Conservation (phyloP, 2,329 filamentous ascomycete species). For the Pseudophaeomoniella oleicola region DNA sequence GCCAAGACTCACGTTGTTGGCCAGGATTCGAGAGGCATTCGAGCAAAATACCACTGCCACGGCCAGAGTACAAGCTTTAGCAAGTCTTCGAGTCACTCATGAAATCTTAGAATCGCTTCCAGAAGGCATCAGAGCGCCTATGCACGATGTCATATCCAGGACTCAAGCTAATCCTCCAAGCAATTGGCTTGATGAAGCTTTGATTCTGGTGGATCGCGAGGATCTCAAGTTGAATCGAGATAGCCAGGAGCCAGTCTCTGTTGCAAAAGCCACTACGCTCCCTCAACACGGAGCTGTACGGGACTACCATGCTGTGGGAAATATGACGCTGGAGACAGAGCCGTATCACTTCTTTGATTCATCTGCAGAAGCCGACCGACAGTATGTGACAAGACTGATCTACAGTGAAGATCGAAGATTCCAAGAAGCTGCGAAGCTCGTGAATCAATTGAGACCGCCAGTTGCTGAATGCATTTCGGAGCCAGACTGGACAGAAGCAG, state of each 20-base stretch:
- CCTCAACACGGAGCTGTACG: constrained; percentile 52
- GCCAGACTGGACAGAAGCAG: constrained; percentile 67
- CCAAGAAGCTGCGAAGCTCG: constrained; percentile 66
- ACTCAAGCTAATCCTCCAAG: constrained; percentile 73
- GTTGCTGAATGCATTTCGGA: constrained; percentile 63
- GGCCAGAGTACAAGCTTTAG: constrained; percentile 59
- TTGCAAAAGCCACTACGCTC: constrained; percentile 19
- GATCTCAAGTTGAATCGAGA: constrained; percentile 54
- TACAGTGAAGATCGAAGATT: constrained; percentile 86
- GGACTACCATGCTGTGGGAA: constrained; percentile 67
- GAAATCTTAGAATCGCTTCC: constrained; percentile 67
- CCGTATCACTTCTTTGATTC: constrained; percentile 52
- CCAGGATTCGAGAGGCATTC: constrained; percentile 29
- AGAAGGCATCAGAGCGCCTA: constrained; percentile 63
- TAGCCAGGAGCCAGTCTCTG: constrained; percentile 32
- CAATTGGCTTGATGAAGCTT: constrained; percentile 55
- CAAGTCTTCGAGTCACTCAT: constrained; percentile 44
- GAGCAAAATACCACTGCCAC: constrained; percentile 42
- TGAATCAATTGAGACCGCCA: constrained; percentile 74
- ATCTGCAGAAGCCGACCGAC: constrained; percentile 68
- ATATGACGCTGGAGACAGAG: constrained; percentile 31
- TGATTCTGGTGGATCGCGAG: constrained; percentile 64
- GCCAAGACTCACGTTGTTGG: constrained; percentile 53
- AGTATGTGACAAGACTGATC: constrained; percentile 68
- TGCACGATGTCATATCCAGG: constrained; percentile 71